Base-by-base conservation (phyloP, 2,329 filamentous ascomycete genomes). In the Paecilomyces niveus region DNA sequence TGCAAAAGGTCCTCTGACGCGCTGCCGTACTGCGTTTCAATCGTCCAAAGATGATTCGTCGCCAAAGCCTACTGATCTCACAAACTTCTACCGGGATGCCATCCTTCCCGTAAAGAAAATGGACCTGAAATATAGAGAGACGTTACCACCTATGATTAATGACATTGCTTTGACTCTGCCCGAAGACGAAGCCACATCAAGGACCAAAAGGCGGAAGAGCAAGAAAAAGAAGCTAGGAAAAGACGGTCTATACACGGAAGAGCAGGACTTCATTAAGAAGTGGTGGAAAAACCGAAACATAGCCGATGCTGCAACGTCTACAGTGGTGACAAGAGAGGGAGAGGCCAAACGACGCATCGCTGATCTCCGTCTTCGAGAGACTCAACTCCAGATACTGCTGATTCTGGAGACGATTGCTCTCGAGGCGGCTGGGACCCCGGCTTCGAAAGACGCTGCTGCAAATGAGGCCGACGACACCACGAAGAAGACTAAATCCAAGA, bases 331-430 rank as follows among this genome's bases (percentile, higher is more conserved):
- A 8, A 70, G 69, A 32, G 72, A 77, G 54, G 64, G 65, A 51
- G 75, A 76, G 54, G 66, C 72, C 5, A 78, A 74, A 58, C 73
- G 71, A 54, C 68, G 74, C 53, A 63, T 79, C 10, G 72, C 72
- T 10, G 76, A 79, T 54, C 65, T 81, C 53, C 74, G 79, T 54
- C 66, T 78, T 52, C 73, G 79, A 39, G 79, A 81, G 60, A 80
- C 76, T 1, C 75, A 80, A 59, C 67, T 81, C 53, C 79, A 81
- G 62, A 75, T 80, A 33, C 70, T 81, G n/a, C 65, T 81, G 32
- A 75, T 80, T 51, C 65, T 81, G 13, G 79, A 81, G 63, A 72
- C 75, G 15, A 73, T 81, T 59, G 71, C 73, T 33, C 61, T 80
- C n/a, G 76, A 80, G 59, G 64, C 67, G 15, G 62, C 60, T 55